phyloP scores from a whole-genome alignment of 2,329 filamentous ascomycete genomes.

The Lasiodiplodia citricola region DNA sequence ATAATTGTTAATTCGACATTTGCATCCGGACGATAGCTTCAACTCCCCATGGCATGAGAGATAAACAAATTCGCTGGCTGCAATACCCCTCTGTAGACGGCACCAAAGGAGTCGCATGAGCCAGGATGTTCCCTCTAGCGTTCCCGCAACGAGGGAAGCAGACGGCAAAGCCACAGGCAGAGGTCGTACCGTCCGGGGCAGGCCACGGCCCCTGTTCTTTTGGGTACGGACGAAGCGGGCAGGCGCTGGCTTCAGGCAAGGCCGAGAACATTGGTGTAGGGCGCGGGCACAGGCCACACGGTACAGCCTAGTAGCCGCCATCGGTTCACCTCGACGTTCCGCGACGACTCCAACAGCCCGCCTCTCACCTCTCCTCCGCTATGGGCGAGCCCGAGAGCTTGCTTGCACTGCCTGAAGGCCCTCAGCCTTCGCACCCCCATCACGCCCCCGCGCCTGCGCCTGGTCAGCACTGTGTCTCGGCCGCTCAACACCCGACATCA shows the following conservation, averaged over 20 bases:
- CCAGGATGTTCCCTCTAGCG: conserved; percentile 12
- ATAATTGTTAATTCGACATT: no score
- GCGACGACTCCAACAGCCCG: conserved; percentile 16
- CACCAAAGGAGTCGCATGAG: conserved; percentile 18
- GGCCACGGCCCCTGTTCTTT: background rate
- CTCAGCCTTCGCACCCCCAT: background rate
- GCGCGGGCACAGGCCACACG: background rate
- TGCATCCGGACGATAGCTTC: no score
- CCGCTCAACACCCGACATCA: conserved; percentile 23
- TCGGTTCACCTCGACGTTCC: conserved; percentile 17
- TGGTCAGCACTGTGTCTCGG: background rate
- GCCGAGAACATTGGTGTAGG: background rate
- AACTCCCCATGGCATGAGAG: no score
- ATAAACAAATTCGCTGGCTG: no score
- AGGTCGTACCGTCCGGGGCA: background rate
- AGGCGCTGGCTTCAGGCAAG: background rate
- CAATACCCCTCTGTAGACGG: background rate
- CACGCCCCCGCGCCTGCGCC: background rate
- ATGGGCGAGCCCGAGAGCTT: conserved; percentile 26
- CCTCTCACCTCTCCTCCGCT: conserved; percentile 7
- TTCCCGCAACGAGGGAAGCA: background rate
- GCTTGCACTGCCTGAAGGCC: conserved; percentile 19
- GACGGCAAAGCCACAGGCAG: background rate
- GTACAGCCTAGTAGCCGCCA: background rate
- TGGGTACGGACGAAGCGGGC: background rate